Base-by-base conservation (phyloP, 257 asterid genomes). In the Solanum okadae region DNA sequence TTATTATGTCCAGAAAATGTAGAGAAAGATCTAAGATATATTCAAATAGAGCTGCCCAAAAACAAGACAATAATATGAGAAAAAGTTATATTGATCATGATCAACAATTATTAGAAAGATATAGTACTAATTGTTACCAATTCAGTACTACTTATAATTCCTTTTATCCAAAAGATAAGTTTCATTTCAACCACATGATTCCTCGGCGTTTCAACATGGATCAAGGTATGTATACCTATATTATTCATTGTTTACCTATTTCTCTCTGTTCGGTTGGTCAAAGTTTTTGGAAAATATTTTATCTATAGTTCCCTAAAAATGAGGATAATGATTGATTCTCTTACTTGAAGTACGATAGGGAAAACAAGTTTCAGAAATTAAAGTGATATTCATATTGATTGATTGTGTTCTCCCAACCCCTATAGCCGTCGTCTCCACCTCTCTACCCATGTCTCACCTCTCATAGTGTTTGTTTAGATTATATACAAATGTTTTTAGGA, bases 1-100 rank as follows among this genome's bases (percentile, higher is more conserved):
- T 96, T 3, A 95, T 96, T 67, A 95, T 94, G 98, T 98, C 98
- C 3, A 71, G 98, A 67, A 93, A 93, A 89, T 93, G 94, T 83
- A 85, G 98, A 67, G 95, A 95, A 67, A 92, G 94, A 46, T 94
- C 96, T 1, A 95, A 93, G 70, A 85, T 92, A 2, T 87, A 91
- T 70, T 93, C 93, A 0, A 81, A 46, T 81, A 81, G 63, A 44
- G 42, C 68, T 63, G 75, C 88, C 38, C 92, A 86, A 34, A 79
- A 88, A 10, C n/a, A 18, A 35, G 18, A 67, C 6, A 9, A 34
- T 20, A 44, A 40, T 33, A 81, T 56, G 63, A 56, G n/a, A 56
- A 56, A 35, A 44, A 87, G 88, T 85, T 90, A 59, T 65, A 87
- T 86, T 87, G 14, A 84, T 71, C 86, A 83, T 63, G 84, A 85